These are phyloP conservation scores for Hypoxylon rubiginosum DNA, from an alignment of 2,329 filamentous ascomycete species.

Conservation along the genomic window DNA sequence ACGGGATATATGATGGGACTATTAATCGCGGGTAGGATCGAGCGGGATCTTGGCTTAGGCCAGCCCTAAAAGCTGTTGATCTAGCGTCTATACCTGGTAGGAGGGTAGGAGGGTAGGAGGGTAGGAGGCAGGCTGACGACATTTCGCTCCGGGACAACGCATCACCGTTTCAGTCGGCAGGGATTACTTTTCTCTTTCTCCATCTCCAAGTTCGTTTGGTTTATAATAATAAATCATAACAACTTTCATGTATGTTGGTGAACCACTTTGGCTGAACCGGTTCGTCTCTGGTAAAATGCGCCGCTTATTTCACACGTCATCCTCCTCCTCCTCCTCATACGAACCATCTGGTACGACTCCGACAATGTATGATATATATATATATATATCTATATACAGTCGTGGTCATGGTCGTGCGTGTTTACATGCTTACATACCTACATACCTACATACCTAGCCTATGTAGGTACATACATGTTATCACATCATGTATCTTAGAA, in stretches of 20 bases:
- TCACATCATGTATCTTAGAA: no score
- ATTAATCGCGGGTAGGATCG: conserved; percentile 34
- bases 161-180: conserved; percentile 30
- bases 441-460: conserved; percentile 7
- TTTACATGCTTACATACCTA: conserved; percentile 5
- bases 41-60: conserved; percentile 40
- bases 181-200: conserved; percentile 7
- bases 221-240: conserved; percentile 20
- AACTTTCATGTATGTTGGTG: conserved; percentile 19
- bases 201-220: not conserved
- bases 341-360: conserved; percentile 29
- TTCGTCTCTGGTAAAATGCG: conserved; percentile 25
- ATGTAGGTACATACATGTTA: not conserved
- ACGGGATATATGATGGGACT: conserved; percentile 23
- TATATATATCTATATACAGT: not conserved
- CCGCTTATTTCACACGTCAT: conserved; percentile 31
- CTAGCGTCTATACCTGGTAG: conserved; percentile 17
- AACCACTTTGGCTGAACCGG: conserved; percentile 28
- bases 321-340: conserved; percentile 13
- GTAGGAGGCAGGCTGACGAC: conserved; percentile 41
- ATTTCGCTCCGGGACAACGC: conserved; percentile 29
- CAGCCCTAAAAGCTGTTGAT: conserved; percentile 39
- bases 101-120: no score
- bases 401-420: not conserved
- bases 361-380: conserved; percentile 18